Percentiles rank a stretch among this genome's conserved stretches.
Evolutionary conservation across 108 stramenopile genomes (phyloP).

Genomic region (Conticribra weissflogii): DNA sequence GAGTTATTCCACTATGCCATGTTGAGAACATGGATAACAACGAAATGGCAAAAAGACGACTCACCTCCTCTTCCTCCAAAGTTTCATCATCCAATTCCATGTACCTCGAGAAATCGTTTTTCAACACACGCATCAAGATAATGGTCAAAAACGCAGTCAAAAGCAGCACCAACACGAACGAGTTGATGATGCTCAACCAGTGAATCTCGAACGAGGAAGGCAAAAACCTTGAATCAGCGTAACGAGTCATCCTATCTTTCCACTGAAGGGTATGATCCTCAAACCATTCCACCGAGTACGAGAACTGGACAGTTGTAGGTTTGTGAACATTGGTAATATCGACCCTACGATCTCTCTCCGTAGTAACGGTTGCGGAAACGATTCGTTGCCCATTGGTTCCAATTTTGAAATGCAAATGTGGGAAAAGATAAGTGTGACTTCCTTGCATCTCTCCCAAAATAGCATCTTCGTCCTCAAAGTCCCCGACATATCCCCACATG

Average conservation of each 20-base stretch:
- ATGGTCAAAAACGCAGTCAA: conserved; percentile 96
- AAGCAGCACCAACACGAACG: conserved; percentile 94
- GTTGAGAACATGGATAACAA: conserved; percentile 1
- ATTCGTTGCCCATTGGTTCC: conserved; percentile 92
- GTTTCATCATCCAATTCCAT: conserved; percentile 94
- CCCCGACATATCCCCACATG: conserved; percentile 97
- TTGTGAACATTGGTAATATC: conserved; percentile 88
- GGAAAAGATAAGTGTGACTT: conserved; percentile 82
- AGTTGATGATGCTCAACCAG: conserved; percentile 98
- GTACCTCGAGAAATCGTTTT: conserved; percentile 97
- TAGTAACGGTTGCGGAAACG: conserved; percentile 87
- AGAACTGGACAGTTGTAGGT: conserved; percentile 83
- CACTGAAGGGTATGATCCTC: conserved; percentile 73
- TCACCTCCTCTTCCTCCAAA: conserved; percentile 93
- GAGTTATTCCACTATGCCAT: background rate
- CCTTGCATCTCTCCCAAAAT: conserved; percentile 78
- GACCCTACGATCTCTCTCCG: conserved; percentile 81
- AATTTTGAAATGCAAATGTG: conserved; percentile 91
- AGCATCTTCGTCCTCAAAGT: conserved; percentile 76
- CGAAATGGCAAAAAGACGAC: conserved; percentile 10
- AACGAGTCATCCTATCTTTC: conserved; percentile 88
- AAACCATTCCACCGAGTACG: conserved; percentile 94
- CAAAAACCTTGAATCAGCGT: conserved; percentile 87
- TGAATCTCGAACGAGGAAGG: conserved; percentile 93
- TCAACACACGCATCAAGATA: conserved; percentile 94